Base-by-base conservation (phyloP, 257 asterid species). In the Jasminum sambac region DNA sequence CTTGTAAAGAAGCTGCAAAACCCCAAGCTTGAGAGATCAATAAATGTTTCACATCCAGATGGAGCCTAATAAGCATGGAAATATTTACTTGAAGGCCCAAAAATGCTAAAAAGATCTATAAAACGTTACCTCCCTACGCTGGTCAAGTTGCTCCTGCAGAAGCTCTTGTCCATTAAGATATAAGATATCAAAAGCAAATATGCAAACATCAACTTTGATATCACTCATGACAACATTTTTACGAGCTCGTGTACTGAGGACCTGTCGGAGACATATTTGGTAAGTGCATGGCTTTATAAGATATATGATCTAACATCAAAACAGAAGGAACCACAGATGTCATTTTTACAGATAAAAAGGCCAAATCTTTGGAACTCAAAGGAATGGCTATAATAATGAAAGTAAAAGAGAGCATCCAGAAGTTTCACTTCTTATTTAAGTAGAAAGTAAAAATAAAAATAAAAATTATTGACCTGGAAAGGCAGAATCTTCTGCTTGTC, bases 401-500 rank as follows among this genome's bases (percentile, higher is more conserved):
- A 52, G 61, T 39, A 11, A 43, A 73, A 63, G 61, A 64, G 2
- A 19, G 63, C 64, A 55, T 36, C 24, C 3, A 68, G 61, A 2
- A 68, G 8, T 38, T 38, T 8, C n/a, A 39, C 55, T 55, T 46
- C 69, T 34, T 26, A 64, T 72, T 39, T 43, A 73, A 6, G 42
- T 57, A 52, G 38, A 37, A 75, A 73, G 34, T 55, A 40, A 43
- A 66, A 2, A 38, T 81, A 65, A 70, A 11, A 65, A 67, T 37
- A 36, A 39, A 59, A 62, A 26, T 13, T 42, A 38, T 61, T 67
- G 68, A 95, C 99, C 98, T 95, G 96, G 75, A 95, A 95, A 61
- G 99, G 98, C 70, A 79, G 90, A 71, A 95, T 95, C 79, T 81
- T 95, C 82, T 88, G 96, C 69, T 91, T 91, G 86, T 89, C 94